Percentiles rank a stretch among this genome's conserved stretches.
Conservation (phyloP, 164 flowering plant genomes). For the Platanus orientalis region DNA sequence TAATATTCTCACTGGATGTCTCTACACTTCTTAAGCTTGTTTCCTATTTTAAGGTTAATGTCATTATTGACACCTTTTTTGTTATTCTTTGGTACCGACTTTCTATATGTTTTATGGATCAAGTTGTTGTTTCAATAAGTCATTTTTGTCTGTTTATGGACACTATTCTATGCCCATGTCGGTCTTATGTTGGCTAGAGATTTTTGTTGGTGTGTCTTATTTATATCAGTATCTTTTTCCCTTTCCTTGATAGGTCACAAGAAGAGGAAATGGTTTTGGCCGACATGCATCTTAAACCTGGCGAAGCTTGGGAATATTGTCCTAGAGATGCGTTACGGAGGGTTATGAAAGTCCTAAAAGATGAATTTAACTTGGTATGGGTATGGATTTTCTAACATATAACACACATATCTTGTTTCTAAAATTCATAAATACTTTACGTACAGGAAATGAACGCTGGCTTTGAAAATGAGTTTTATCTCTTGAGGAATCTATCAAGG, state of each 20-base stretch:
- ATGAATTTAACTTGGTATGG: slow-evolving; percentile 88
- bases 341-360: slow-evolving; percentile 64
- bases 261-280: slow-evolving; percentile 94
- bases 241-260: slow-evolving; percentile 43
- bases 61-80: no score
- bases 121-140: neutral
- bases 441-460: slow-evolving; percentile 86
- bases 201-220: neutral
- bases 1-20: neutral
- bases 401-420: neutral
- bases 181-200: neutral
- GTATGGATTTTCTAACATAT: neutral
- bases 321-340: slow-evolving; percentile 84
- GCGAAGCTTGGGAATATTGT: slow-evolving; percentile 91
- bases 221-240: neutral
- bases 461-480: slow-evolving; percentile 86
- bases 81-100: no score
- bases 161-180: neutral
- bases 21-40: neutral
- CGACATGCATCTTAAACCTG: slow-evolving; percentile 84
- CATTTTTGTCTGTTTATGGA: neutral
- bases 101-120: neutral
- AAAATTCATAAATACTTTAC: slow-evolving; percentile 4
- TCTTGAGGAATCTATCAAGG: slow-evolving; percentile 61
- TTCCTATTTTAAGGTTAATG: no score